Base-by-base conservation (phyloP, 2,329 filamentous ascomycete genomes). In the Rhinocladiella similis region DNA sequence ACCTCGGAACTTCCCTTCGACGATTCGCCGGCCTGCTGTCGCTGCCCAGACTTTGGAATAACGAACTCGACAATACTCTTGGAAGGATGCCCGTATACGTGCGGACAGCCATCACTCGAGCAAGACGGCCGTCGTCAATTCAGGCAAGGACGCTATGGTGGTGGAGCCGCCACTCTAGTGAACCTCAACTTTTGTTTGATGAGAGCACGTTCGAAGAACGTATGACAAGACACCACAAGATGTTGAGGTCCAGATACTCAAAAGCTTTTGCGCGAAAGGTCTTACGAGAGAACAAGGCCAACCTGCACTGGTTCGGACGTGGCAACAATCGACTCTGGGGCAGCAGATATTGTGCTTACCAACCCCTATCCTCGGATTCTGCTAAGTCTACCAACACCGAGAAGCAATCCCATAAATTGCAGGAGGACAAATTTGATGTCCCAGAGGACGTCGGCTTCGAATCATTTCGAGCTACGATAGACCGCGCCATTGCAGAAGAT, bases 401-500 rank as follows among this genome's bases (percentile, higher is more conserved):
- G 12, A 41, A 56, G 10, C 41, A 54, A 3, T 9, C 56, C 29
- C 22, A 29, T 16, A 36, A 46, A 12, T 12, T 50, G 10, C 20
- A 7, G 10, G 10, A 39, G 20, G 18, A n/a, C 22, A 16, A 50
- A 38, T 47, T 27, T 35, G 16, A 41, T 13, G 53, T 5, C 51
- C 52, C n/a, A 46, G 56, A 25, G 29, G 54, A 60, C 52, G 50
- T 56, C 7, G 67, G 73, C 65, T 73, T 75, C 59, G 66, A 72
- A 14, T 63, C 69, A 45, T 64, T 76, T 45, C 70, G 68, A 62
- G 70, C 64, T 38, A 62, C 64, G 14, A 65, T 76, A 18, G 68
- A 73, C 36, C 61, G 59, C 14, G 62, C 65, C 20, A 66, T 76
- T 16, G 67, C 72, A 29, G 63, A 60, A 22, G 73, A 77, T 63